phyloP scores from a whole-genome alignment of 495 filamentous ascomycete species.

The Lasiosphaeriaceae sp. region DNA sequence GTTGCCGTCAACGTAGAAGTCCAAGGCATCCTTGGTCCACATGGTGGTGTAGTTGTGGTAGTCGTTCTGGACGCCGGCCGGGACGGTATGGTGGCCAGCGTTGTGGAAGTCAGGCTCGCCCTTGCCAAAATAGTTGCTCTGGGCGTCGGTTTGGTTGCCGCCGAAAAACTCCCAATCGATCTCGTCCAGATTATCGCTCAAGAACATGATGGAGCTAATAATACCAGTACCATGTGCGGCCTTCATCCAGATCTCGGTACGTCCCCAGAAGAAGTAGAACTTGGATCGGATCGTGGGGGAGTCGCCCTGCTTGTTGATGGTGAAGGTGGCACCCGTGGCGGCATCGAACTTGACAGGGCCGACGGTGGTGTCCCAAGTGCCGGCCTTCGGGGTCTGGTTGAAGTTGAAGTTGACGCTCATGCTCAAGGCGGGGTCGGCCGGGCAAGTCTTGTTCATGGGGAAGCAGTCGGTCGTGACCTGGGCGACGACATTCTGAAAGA shows the following conservation, averaged over 20 bases:
- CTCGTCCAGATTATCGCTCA: slow-evolving; percentile 84
- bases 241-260: slow-evolving; percentile 67
- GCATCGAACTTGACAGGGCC: slow-evolving; percentile 51
- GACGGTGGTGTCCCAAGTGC: slow-evolving; percentile 61
- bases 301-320: slow-evolving; percentile 64
- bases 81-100: slow-evolving; percentile 51
- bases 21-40: slow-evolving; percentile 69
- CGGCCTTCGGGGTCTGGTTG: slow-evolving; percentile 57
- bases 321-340: slow-evolving; percentile 61
- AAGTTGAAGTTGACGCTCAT: slow-evolving; percentile 55
- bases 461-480: slow-evolving; percentile 68
- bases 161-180: slow-evolving; percentile 89
- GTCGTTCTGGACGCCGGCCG: slow-evolving; percentile 34
- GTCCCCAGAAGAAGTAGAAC: slow-evolving; percentile 77
- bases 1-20: slow-evolving; percentile 69
- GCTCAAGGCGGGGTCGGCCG: slow-evolving; percentile 60
- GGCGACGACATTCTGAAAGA: slow-evolving; percentile 41
- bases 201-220: slow-evolving; percentile 76
- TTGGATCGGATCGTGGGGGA: slow-evolving; percentile 69
- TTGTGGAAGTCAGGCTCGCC: slow-evolving; percentile 55
- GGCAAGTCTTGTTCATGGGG: slow-evolving; percentile 59
- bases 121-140: slow-evolving; percentile 88
- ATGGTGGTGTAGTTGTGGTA: slow-evolving; percentile 82
- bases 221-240: slow-evolving; percentile 70
- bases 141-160: slow-evolving; percentile 55